Conservation (phyloP, 1,139 yeast genomes). For the Yamadazyma diddensiae region DNA sequence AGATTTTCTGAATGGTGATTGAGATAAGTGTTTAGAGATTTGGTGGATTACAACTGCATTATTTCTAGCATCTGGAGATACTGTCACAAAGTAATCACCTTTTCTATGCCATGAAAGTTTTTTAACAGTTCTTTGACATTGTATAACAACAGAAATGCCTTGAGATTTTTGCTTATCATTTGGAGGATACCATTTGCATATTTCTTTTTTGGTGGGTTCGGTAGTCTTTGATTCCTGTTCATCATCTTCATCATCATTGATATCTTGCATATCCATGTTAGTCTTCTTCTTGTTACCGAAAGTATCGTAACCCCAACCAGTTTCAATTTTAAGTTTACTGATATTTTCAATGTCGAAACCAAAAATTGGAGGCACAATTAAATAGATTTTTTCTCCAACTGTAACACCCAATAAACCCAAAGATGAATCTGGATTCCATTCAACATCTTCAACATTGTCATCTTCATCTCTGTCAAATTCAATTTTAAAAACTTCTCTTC, state of each 20-base stretch:
- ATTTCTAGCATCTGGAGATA: constrained; percentile 85
- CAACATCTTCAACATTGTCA: constrained; percentile 77
- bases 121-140: constrained; percentile 72
- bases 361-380: constrained; percentile 86
- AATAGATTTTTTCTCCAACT: constrained; percentile 76
- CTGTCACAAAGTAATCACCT: constrained; percentile 95
- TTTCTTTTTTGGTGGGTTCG: constrained; percentile 39
- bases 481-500: constrained; percentile 81
- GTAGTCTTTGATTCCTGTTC: constrained; percentile 21
- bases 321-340: constrained; percentile 75
- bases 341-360: constrained; percentile 84
- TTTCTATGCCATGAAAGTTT: constrained; percentile 93
- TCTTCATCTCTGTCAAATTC: constrained; percentile 52
- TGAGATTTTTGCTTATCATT: constrained; percentile 55
- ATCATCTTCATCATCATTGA: constrained; percentile 41
- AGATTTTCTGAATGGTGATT: constrained; percentile 90
- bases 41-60: constrained; percentile 93
- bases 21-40: constrained; percentile 91
- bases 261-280: constrained; percentile 35
- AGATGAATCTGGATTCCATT: constrained; percentile 83
- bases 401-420: constrained; percentile 79
- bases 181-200: constrained; percentile 86
- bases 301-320: constrained; percentile 91
- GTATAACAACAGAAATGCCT: constrained; percentile 71
- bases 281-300: constrained; percentile 50